phyloP scores from a whole-genome alignment of 2,329 filamentous ascomycete species.

The Fusarium dlaminii region DNA sequence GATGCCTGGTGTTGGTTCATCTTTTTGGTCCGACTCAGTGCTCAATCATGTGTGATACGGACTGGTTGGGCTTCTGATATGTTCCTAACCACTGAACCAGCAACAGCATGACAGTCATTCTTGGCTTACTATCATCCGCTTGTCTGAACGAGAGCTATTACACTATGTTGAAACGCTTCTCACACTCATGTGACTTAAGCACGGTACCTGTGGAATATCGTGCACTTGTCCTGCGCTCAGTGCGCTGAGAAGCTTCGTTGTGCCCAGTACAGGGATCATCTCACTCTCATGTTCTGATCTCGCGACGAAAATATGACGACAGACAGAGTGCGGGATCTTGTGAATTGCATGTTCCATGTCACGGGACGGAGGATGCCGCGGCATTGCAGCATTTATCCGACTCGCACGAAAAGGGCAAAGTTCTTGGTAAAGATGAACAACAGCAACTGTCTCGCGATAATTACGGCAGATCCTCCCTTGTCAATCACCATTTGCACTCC shows the following conservation, averaged over 20 bases:
- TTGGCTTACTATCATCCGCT: background rate
- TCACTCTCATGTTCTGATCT: conserved; percentile 10
- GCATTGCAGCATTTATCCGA: conserved; percentile 26
- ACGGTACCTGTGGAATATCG: background rate
- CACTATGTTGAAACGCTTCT: background rate
- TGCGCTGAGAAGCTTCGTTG: background rate
- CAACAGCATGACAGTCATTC: background rate
- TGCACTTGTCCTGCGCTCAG: background rate
- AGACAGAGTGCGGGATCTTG: conserved; percentile 15
- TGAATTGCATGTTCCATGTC: conserved; percentile 1
- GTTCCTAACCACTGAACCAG: background rate
- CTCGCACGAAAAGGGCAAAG: conserved; percentile 1
- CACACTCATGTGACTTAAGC: background rate
- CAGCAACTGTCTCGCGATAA: conserved; percentile 37
- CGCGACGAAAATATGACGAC: conserved; percentile 20
- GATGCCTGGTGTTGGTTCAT: conserved; percentile 6
- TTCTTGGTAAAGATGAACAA: conserved; percentile 27
- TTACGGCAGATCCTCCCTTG: conserved; percentile 36
- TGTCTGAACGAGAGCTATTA: background rate
- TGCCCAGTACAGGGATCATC: conserved; percentile 1
- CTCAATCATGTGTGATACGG: background rate
- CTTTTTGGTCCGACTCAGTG: background rate
- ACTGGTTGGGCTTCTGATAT: background rate
- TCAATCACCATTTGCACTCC: conserved; percentile 30
- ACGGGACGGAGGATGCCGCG: conserved; percentile 26